Base-by-base conservation (phyloP, 768 basidiomycete species). In the Termitomyces sp. region DNA sequence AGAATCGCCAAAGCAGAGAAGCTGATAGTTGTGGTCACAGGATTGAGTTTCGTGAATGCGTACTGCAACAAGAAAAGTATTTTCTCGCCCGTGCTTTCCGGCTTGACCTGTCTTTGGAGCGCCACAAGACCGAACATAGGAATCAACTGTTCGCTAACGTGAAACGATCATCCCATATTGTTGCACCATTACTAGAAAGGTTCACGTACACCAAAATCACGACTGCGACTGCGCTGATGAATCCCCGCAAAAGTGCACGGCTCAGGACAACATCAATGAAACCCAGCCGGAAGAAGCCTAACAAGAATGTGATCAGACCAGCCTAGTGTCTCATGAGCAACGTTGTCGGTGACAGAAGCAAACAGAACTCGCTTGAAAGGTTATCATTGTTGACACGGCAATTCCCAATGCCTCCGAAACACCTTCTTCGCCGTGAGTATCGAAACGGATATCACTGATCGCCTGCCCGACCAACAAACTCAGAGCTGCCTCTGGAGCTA, bases 221-320 rank as follows among this genome's bases (percentile, higher is more conserved):
- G 7, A 89, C 80, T 1, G 88, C 91, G 28, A 94, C 80, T 16
- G 94, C 92, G 1, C 87, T 85, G 46, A 96, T 82, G 68, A 96
- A 95, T 3, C 94, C 94, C 30, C 91, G 82, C 55, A 96, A 78
- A 14, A 96, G 78, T 4, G 94, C 92, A 53, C 93, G 86, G 64
- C 91, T 93, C 30, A 98, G 80, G 6, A 96, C 90, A 13, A 96
- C 94, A 68, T 98, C 95, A 54, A 96, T 84, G 72, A 96, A 96
- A 2, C 94, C 94, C 10, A 98, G 77, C 26, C 93, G 81, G 68
- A 95, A 87, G 64, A 96, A 82, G 3, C 95, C 95, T 32, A 97
- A 79, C 26, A 90, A 69, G 59, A 92, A 93, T 1, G 92, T 87
- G 62, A 97, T 88, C 33, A 95, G 63, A 40, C 94, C 94, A 63